Conservation (phyloP, 2,329 filamentous ascomycete genomes). For the Fusarium lyarnte region DNA sequence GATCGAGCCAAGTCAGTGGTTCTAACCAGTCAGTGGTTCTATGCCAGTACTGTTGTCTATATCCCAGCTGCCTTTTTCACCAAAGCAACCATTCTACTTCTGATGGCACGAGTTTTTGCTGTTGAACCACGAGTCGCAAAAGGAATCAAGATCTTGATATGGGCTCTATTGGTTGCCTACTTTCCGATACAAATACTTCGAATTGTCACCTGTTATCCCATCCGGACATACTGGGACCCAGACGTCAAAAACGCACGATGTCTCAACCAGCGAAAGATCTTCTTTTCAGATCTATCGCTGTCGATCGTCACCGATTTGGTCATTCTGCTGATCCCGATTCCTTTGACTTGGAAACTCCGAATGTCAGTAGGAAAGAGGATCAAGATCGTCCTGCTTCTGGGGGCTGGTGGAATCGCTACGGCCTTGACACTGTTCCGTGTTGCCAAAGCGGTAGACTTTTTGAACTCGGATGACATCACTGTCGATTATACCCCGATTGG, state of each 20-base stretch:
- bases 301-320: conserved; percentile 34
- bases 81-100: conserved; percentile 35
- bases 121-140: conserved; percentile 25
- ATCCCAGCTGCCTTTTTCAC: conserved; percentile 37
- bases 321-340: conserved; percentile 29
- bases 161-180: conserved; percentile 27
- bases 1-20: conserved; percentile 18
- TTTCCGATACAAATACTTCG: conserved; percentile 48
- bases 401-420: conserved; percentile 37
- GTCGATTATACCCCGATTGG: conserved; percentile 29
- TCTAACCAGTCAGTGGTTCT: conserved; percentile 34
- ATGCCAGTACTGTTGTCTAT: conserved; percentile 34
- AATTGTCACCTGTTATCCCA: conserved; percentile 53
- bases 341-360: conserved; percentile 27
- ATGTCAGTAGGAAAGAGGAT: conserved; percentile 31
- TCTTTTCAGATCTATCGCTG: conserved; percentile 28
- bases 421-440: conserved; percentile 27
- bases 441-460: conserved; percentile 13
- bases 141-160: conserved; percentile 29
- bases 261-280: conserved; percentile 47
- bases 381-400: conserved; percentile 33
- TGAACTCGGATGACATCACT: conserved; percentile 32
- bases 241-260: conserved; percentile 42
- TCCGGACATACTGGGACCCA: conserved; percentile 53
- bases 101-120: conserved; percentile 38